These are phyloP conservation scores for Micractinium sp. DNA, from an alignment of 139 green algal species.

Conservation along the genomic window DNA sequence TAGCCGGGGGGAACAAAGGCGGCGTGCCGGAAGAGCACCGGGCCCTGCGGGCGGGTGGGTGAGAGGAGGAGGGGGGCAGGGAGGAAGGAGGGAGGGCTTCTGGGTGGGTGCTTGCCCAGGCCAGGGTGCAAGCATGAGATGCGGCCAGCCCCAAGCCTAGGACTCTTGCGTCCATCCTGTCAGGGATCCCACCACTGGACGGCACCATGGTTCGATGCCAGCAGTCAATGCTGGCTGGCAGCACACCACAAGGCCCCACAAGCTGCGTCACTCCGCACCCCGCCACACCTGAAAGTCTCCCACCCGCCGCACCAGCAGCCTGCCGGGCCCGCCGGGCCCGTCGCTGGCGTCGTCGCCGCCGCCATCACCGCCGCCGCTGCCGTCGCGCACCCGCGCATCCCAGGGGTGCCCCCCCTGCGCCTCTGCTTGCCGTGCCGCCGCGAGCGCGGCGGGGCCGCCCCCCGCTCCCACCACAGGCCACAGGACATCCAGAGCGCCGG, in stretches of 20 bases:
- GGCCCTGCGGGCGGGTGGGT: background rate
- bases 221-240: background rate
- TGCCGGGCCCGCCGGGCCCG: background rate
- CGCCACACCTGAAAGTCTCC: background rate
- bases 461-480: constrained; percentile 38
- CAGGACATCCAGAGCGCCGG: constrained; percentile 31
- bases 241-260: background rate
- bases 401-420: background rate
- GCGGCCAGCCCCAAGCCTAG: too few species aligned
- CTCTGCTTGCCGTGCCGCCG: background rate
- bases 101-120: too few species aligned
- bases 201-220: too few species aligned
- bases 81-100: background rate
- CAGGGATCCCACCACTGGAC: too few species aligned
- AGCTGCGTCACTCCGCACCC: too few species aligned
- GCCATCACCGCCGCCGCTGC: background rate
- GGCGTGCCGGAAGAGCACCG: constrained; percentile 7
- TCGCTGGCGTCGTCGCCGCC: background rate
- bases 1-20: constrained; percentile 52
- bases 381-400: background rate
- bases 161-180: too few species aligned
- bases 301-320: constrained; percentile 28
- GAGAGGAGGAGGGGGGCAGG: background rate
- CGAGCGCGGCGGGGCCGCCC: background rate
- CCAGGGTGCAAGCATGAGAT: too few species aligned